Conservation (phyloP, 495 filamentous ascomycete species). For the Penicillium parvum region DNA sequence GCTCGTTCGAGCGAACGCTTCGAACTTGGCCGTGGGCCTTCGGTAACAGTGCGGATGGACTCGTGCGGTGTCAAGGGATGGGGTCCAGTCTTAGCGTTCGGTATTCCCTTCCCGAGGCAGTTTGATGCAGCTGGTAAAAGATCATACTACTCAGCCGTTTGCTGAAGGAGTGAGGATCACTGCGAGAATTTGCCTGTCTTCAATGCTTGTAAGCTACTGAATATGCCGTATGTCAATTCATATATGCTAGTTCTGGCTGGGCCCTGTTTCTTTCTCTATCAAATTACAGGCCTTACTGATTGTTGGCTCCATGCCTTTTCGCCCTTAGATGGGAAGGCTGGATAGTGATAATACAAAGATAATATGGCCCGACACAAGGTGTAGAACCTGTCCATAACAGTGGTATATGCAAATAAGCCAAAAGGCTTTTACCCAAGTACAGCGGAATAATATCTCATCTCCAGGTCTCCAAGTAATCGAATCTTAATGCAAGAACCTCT, state of each 20-base stretch:
- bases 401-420: not conserved
- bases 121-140: no score
- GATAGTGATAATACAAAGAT: not conserved
- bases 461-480: not conserved
- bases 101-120: no score
- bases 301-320: not conserved
- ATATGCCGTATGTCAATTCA: not conserved
- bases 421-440: not conserved
- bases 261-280: not conserved
- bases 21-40: no score
- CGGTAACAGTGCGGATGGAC: no score
- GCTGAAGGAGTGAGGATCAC: no score
- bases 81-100: no score
- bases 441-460: not conserved
- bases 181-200: no score
- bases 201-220: no score
- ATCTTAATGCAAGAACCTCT: not conserved
- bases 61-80: no score
- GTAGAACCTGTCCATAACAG: not conserved
- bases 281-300: not conserved
- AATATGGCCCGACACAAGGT: not conserved
- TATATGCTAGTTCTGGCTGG: not conserved
- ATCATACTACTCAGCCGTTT: no score
- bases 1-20: no score
- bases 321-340: not conserved